phyloP scores from a whole-genome alignment of 441 rosid genomes.

The Manihot esculenta region DNA sequence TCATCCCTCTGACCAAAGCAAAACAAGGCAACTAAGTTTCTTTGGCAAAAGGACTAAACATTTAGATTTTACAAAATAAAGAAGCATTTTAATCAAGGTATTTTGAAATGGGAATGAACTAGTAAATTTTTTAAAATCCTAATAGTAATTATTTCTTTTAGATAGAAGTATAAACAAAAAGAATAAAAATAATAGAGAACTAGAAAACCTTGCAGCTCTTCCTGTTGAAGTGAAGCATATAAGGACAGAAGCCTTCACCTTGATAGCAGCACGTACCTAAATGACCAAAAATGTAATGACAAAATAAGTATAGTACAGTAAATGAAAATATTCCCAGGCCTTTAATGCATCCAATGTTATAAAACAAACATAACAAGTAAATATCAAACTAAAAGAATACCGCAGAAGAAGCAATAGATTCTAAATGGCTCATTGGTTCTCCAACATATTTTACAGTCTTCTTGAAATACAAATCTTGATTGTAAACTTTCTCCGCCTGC shows the following conservation, averaged over 20 bases:
- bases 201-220: conserved; percentile 68
- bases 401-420: conserved; percentile 97
- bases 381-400: conserved; percentile 38
- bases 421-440: conserved; percentile 96
- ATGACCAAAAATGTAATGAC: conserved; percentile 34
- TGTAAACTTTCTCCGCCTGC: conserved; percentile 97
- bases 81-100: no score
- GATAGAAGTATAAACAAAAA: not conserved
- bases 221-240: conserved; percentile 86
- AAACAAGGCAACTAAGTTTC: no score
- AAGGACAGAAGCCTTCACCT: conserved; percentile 89
- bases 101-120: no score
- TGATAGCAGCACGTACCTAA: conserved; percentile 92
- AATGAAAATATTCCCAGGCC: not conserved
- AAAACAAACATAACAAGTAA: conserved; percentile 14
- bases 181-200: not conserved
- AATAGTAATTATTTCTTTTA: no score
- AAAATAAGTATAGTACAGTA: conserved; percentile 25
- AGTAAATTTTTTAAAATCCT: no score
- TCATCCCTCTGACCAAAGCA: no score
- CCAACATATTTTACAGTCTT: conserved; percentile 89
- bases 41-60: no score
- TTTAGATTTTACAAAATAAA: no score
- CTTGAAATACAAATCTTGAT: conserved; percentile 89
- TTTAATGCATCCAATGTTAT: not conserved